Base-by-base conservation (phyloP, 768 basidiomycete genomes). In the Hericium erinaceus region DNA sequence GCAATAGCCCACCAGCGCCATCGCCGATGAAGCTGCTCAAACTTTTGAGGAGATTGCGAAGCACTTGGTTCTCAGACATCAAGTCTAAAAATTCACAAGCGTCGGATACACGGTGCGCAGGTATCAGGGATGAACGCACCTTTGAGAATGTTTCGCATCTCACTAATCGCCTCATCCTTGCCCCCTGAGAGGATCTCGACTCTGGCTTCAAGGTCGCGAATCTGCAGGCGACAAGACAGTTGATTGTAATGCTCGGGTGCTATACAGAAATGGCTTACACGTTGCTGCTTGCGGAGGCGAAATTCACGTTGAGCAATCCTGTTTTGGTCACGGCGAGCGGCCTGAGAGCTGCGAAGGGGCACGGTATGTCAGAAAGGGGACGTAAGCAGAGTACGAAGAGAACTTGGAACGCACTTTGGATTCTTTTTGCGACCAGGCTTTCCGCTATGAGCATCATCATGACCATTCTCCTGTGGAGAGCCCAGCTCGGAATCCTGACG, bases 101-200 rank as follows among this genome's bases (percentile, higher is more conserved):
- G 24, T 56, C 44, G 50, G 16, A 24, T 26, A 22, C 24, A 38
- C 39, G 33, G n/a, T 4, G 57, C 48, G 39, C 46, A 52, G 13
- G 33, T 20, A 39, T 55, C 38, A 16, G 40, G 49, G 33, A 33
- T 46, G 50, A 16, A 65, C 73, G 13, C 48, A 83, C 89, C 89
- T 74, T 83, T 89, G 48, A 94, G 72, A 52, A 95, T 85, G 62
- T 87, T 85, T 58, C 87, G 78, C 79, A 94, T 80, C 69, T 94
- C 88, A 28, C 80, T 82, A 56, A 92, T 74, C 6, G 91, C 85
- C 70, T 95, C 91, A 77, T 94, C 94, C 65, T 92, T 86, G 44
- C 89, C 90, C 18, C 91, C 92, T 5, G 93, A 95, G 16, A 97
- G 79, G 8, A 97, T 85, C 71, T 95, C 93, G n/a, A 97, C 92